A percentile compares a stretch with the other conserved stretches of the same genome.
These are phyloP conservation scores for Gossypium australe DNA, from an alignment of 345 rosid genomes.

Conservation along the genomic window DNA sequence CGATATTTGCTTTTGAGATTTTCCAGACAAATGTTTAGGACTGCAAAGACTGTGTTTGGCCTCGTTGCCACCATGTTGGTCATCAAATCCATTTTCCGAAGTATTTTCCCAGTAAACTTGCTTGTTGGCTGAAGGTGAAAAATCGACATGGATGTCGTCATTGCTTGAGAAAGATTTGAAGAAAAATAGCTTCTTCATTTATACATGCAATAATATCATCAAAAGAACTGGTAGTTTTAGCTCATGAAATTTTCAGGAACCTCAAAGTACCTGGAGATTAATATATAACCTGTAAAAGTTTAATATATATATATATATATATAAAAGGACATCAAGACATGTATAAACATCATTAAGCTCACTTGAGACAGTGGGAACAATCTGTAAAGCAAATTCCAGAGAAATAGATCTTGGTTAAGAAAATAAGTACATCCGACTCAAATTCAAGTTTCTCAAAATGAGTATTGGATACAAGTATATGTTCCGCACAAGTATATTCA, in stretches of 20 bases:
- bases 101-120: slow-evolving; percentile 37
- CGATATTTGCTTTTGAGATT: slow-evolving; percentile 43
- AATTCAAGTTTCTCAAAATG: not conserved
- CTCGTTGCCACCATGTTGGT: slow-evolving; percentile 30
- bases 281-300: slow-evolving; percentile 15
- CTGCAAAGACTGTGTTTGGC: slow-evolving; percentile 21
- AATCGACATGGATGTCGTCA: slow-evolving; percentile 23
- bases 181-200: slow-evolving; percentile 89
- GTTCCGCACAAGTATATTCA: slow-evolving; percentile 12
- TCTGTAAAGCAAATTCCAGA: slow-evolving; percentile 4
- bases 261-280: slow-evolving; percentile 33
- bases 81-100: slow-evolving; percentile 26
- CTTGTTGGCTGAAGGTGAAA: slow-evolving; percentile 39
- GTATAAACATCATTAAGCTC: slow-evolving; percentile 19
- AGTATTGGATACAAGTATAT: too few species aligned
- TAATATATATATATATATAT: too few species aligned
- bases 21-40: slow-evolving; percentile 35
- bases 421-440: slow-evolving; percentile 25
- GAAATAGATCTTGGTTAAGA: slow-evolving; percentile 3
- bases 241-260: slow-evolving; percentile 14
- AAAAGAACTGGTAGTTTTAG: slow-evolving; percentile 15
- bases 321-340: slow-evolving; percentile 12
- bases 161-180: slow-evolving; percentile 57
- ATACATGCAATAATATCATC: slow-evolving; percentile 17
- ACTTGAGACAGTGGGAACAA: not conserved